phyloP scores from a whole-genome alignment of 306 rosid genomes.

The Cicer judaicum region DNA sequence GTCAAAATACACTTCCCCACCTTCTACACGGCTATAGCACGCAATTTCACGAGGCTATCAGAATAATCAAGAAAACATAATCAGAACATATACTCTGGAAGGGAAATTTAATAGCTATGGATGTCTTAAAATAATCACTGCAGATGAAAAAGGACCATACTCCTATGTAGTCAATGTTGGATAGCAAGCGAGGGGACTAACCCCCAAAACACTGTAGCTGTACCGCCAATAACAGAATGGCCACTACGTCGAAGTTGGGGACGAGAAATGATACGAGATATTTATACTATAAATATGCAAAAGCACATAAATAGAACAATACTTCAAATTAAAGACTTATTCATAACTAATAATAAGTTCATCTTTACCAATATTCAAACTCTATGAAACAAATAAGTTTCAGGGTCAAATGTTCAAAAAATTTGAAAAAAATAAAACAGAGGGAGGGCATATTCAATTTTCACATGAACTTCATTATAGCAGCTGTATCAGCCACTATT shows the following conservation, averaged over 20 bases:
- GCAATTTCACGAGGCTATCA: slow-evolving; percentile 86
- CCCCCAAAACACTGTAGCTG: neutral
- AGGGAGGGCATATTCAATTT: neutral
- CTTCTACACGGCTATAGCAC: slow-evolving; percentile 91
- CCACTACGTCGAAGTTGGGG: neutral
- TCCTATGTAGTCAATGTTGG: neutral
- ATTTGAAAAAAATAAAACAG: too few relatives aligned
- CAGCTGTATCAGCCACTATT: neutral
- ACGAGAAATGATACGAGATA: neutral
- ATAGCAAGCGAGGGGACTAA: neutral
- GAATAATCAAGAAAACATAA: slow-evolving; percentile 40
- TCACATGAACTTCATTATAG: neutral
- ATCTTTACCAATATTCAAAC: neutral
- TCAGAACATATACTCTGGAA: slow-evolving; percentile 24
- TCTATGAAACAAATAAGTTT: neutral
- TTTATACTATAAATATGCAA: neutral
- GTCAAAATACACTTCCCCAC: slow-evolving; percentile 82
- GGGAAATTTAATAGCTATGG: slow-evolving; percentile 13
- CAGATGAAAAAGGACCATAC: neutral
- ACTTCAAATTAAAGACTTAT: neutral
- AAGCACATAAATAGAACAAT: slow-evolving; percentile 3
- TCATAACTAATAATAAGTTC: neutral
- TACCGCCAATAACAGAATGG: neutral
- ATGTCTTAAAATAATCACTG: neutral
- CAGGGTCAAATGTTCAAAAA: neutral